Evolutionary conservation across 441 rosid species (phyloP).

Genomic region (Hura crepitans): DNA sequence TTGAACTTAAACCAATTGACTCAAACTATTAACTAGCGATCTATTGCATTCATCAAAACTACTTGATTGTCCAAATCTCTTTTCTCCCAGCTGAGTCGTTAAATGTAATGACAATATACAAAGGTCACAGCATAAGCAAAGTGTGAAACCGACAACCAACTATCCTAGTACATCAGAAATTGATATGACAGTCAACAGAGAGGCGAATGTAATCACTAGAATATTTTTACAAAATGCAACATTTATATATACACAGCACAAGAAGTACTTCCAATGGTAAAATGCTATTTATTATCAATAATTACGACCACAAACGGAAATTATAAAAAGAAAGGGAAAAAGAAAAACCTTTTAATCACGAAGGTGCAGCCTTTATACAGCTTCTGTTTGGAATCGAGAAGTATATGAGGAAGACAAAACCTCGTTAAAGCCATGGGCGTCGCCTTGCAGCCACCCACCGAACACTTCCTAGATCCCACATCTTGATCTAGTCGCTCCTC

Average conservation of each 20-base stretch:
- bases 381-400: slow-evolving; percentile 41
- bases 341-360: slow-evolving; percentile 41
- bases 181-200: not conserved
- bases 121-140: not conserved
- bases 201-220: no score
- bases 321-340: not conserved
- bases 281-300: not conserved
- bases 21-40: not conserved
- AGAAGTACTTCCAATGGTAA: not conserved
- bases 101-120: not conserved
- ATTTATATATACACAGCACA: no score
- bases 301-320: not conserved
- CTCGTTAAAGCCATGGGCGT: slow-evolving; percentile 41
- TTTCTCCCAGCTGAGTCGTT: not conserved
- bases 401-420: slow-evolving; percentile 39
- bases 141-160: no score
- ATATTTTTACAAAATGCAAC: not conserved
- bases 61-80: not conserved
- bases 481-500: slow-evolving; percentile 16
- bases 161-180: no score
- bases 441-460: slow-evolving; percentile 29
- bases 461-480: slow-evolving; percentile 26
- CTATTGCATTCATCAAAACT: not conserved
- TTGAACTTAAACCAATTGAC: not conserved
- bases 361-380: slow-evolving; percentile 38